Conservation (phyloP, 2,329 filamentous ascomycete species). For the Coniella lustricola region DNA sequence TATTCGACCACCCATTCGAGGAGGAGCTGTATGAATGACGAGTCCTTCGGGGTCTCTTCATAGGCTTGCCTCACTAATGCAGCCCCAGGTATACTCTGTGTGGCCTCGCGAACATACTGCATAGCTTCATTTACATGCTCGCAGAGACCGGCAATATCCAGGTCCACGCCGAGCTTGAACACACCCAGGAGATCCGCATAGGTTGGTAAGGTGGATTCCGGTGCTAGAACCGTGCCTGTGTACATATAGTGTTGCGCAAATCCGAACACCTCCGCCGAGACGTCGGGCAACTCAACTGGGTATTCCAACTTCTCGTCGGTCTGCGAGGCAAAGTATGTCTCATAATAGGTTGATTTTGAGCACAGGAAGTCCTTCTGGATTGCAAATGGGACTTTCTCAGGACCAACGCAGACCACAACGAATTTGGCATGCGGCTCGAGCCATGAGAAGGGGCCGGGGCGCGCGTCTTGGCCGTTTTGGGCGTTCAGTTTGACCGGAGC, state of each 20-base stretch:
- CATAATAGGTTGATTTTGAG: conserved; percentile 42
- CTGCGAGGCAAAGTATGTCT: conserved; percentile 34
- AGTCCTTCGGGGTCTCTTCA: conserved; percentile 55
- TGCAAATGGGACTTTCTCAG: conserved; percentile 46
- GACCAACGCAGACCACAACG: conserved; percentile 47
- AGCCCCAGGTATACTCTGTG: conserved; percentile 49
- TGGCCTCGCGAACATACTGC: conserved; percentile 46
- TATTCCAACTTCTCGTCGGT: conserved; percentile 38
- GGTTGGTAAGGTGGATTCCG: conserved; percentile 35
- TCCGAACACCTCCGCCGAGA: conserved; percentile 44
- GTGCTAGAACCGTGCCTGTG: conserved; percentile 40
- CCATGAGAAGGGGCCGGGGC: conserved; percentile 11
- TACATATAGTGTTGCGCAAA: conserved; percentile 48
- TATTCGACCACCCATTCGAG: conserved; percentile 58
- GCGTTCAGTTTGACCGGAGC: background rate
- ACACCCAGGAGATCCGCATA: conserved; percentile 49
- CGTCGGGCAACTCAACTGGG: conserved; percentile 42
- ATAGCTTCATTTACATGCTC: conserved; percentile 51
- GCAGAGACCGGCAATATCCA: conserved; percentile 49
- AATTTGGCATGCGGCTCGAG: conserved; percentile 46
- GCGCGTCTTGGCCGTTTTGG: background rate
- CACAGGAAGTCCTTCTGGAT: conserved; percentile 54
- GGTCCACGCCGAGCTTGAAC: conserved; percentile 49
- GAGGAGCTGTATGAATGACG: conserved; percentile 51
- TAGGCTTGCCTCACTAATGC: conserved; percentile 54